These are phyloP conservation scores for Vigna radiata DNA, from an alignment of 306 rosid genomes.

Conservation along the genomic window DNA sequence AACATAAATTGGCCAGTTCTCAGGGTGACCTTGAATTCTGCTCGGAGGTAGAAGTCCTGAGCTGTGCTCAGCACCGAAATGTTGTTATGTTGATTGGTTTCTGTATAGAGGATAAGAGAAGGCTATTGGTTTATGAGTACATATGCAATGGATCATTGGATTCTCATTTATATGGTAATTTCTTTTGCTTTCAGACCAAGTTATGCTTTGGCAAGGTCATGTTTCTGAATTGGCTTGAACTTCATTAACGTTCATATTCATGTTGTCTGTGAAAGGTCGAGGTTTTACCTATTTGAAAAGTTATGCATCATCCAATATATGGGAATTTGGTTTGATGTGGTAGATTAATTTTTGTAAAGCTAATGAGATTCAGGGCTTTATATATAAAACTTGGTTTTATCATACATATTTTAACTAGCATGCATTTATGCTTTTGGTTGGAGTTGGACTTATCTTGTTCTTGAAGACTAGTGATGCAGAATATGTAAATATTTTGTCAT, in stretches of 20 bases:
- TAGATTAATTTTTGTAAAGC: conserved; percentile 3
- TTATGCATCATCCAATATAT: conserved; percentile 2
- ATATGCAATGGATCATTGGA: conserved; percentile 97
- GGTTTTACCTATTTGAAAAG: neutral
- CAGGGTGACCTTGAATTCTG: conserved; percentile 97
- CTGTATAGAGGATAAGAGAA: conserved; percentile 93
- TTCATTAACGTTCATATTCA: conserved; percentile 12
- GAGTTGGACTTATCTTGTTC: neutral
- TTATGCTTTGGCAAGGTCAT: neutral
- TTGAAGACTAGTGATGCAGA: conserved; percentile 18
- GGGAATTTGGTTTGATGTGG: conserved; percentile 16
- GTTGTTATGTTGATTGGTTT: conserved; percentile 98
- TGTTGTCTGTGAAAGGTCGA: conserved; percentile 5
- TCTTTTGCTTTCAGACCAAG: conserved; percentile 26
- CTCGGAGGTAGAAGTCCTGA: conserved; percentile 96
- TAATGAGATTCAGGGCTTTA: neutral
- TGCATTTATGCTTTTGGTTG: neutral
- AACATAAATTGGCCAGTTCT: conserved; percentile 97
- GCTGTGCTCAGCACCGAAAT: conserved; percentile 98
- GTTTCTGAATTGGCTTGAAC: conserved; percentile 17
- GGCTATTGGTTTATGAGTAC: conserved; percentile 91
- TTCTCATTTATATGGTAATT: conserved; percentile 90
- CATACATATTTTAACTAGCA: neutral
- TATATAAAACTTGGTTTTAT: neutral
- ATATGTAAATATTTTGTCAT: neutral